phyloP scores from a whole-genome alignment of 2,329 filamentous ascomycete genomes.

The Escovopsis sp. region DNA sequence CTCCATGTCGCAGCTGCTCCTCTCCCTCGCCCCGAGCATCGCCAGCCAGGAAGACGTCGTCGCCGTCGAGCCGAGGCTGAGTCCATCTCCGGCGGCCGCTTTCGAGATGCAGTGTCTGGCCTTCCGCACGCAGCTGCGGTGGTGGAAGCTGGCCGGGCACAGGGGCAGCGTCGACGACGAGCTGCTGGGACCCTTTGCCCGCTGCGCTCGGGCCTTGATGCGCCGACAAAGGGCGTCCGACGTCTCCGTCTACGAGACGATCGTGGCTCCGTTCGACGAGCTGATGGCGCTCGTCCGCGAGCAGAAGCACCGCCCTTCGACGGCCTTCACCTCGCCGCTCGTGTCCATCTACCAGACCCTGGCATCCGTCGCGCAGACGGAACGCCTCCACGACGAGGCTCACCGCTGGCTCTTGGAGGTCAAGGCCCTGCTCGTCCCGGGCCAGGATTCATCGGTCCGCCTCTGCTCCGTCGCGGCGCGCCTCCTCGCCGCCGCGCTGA shows the following conservation, averaged over 20 bases:
- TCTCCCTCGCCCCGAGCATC: constrained; percentile 54
- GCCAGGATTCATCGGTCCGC: constrained; percentile 31
- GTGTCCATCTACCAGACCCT: constrained; percentile 38
- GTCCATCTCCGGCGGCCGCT: constrained; percentile 39
- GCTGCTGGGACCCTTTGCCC: constrained; percentile 47
- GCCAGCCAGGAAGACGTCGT: constrained; percentile 45
- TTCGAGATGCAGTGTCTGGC: constrained; percentile 51
- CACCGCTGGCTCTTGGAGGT: constrained; percentile 39
- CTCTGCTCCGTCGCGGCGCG: constrained; percentile 40
- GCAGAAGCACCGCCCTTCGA: constrained; percentile 19
- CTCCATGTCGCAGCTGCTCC: constrained; percentile 45
- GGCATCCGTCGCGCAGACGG: constrained; percentile 32
- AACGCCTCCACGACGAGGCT: constrained; percentile 33
- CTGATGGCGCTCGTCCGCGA: constrained; percentile 19
- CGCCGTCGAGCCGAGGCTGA: constrained; percentile 38
- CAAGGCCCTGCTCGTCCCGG: constrained; percentile 21
- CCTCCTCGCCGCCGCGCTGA: constrained; percentile 39
- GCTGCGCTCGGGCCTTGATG: constrained; percentile 46
- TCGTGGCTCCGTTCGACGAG: constrained; percentile 16
- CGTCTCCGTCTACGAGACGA: constrained; percentile 22
- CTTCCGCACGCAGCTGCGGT: constrained; percentile 44
- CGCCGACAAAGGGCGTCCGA: constrained; percentile 31
- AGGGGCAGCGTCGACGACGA: constrained; percentile 47
- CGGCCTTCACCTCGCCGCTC: constrained; percentile 28
- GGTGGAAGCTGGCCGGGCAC: constrained; percentile 51